phyloP scores from a whole-genome alignment of 768 basidiomycete genomes.

The Favolaschia claudopus region DNA sequence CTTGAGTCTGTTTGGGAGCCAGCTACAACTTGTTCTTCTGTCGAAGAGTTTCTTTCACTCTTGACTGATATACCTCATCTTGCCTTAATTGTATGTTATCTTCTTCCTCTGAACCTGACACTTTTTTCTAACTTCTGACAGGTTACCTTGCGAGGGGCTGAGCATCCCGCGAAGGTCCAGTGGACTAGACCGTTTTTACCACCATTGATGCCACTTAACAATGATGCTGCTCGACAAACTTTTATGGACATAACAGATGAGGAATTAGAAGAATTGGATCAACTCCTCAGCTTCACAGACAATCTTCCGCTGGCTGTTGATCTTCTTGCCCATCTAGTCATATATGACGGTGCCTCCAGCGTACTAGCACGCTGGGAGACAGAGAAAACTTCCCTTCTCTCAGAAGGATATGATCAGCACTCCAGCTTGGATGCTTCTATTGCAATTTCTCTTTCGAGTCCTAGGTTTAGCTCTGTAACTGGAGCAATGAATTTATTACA shows the following conservation, averaged over 20 bases:
- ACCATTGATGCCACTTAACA: background rate
- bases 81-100: constrained; percentile 9
- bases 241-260: background rate
- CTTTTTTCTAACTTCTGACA: background rate
- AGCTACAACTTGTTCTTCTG: background rate
- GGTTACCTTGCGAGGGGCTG: constrained; percentile 12
- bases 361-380: background rate
- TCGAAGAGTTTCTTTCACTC: constrained; percentile 4
- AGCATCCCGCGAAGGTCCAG: background rate
- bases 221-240: constrained; percentile 9
- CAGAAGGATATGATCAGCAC: background rate
- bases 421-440: constrained; percentile 7
- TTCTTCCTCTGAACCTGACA: background rate
- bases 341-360: background rate
- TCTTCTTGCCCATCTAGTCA: constrained; percentile 4
- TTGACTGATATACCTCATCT: constrained; percentile 3
- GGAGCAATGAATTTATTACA: background rate
- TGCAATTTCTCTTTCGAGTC: constrained; percentile 7
- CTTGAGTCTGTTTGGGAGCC: constrained; percentile 9
- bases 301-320: constrained; percentile 8
- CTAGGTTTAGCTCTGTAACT: background rate
- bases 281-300: background rate
- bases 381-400: constrained; percentile 4
- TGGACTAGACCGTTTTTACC: constrained; percentile 10
- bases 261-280: background rate